Conservation (phyloP, 1,284 basidiomycete species). For the Trichosporon ovoides region DNA sequence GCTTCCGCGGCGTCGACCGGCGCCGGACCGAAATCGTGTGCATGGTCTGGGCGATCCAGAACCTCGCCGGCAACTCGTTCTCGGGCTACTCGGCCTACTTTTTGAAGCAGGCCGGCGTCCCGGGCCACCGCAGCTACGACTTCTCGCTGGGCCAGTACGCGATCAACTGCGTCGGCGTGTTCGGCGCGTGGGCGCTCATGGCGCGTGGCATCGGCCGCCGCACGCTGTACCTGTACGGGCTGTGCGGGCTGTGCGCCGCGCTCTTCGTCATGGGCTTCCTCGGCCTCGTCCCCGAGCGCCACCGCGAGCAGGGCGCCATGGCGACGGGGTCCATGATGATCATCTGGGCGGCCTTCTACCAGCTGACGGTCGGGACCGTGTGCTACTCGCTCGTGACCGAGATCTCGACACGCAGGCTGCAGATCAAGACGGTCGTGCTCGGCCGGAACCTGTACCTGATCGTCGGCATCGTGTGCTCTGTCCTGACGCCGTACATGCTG, state of each 20-base stretch:
- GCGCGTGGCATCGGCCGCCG: conserved; percentile 49
- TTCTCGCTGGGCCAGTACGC: conserved; percentile 46
- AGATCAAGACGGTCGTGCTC: conserved; percentile 55
- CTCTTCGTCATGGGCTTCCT: conserved; percentile 53
- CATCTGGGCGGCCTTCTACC: conserved; percentile 48
- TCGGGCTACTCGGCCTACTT: conserved; percentile 45
- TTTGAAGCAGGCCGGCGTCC: conserved; percentile 50
- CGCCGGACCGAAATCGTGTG: conserved; percentile 47
- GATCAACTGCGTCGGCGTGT: conserved; percentile 36
- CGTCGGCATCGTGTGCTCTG: conserved; percentile 48
- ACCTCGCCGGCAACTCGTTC: conserved; percentile 42
- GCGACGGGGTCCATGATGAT: conserved; percentile 51
- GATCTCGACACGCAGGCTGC: conserved; percentile 50
- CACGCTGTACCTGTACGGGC: conserved; percentile 51
- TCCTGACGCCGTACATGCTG: conserved; percentile 51
- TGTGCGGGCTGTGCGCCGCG: conserved; percentile 47
- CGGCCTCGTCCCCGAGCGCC: conserved; percentile 41
- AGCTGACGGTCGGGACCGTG: conserved; percentile 44
- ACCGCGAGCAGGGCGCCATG: conserved; percentile 30
- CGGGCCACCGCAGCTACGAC: conserved; percentile 43
- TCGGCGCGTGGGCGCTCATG: conserved; percentile 47
- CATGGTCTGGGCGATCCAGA: conserved; percentile 42
- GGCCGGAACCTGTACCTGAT: conserved; percentile 48
- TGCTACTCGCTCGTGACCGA: conserved; percentile 50
- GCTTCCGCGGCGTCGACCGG: conserved; percentile 48